Evolutionary conservation across 257 asterid genomes (phyloP).

Genomic region (Thymus quinquecostatus): DNA sequence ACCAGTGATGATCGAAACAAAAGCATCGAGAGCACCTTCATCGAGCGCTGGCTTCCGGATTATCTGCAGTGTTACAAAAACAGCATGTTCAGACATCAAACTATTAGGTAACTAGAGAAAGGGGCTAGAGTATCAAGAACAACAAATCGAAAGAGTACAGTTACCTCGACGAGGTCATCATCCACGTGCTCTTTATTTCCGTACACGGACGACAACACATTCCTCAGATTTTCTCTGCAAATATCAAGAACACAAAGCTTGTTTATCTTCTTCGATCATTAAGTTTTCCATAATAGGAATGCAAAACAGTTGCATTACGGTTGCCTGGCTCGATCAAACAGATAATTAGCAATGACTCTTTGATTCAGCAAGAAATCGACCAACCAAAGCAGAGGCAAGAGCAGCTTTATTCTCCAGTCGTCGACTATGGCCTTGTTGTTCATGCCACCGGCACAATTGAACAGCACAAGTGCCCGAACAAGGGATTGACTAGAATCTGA

Average conservation of each 20-base stretch:
- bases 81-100: background rate
- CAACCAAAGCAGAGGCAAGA: conserved; percentile 76
- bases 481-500: conserved; percentile 57
- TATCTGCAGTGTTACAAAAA: conserved; percentile 49
- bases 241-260: conserved; percentile 24
- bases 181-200: conserved; percentile 84
- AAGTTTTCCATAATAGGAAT: background rate
- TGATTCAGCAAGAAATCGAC: conserved; percentile 82
- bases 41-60: conserved; percentile 74
- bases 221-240: conserved; percentile 68
- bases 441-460: conserved; percentile 96
- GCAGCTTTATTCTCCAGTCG: conserved; percentile 92
- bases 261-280: background rate
- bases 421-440: conserved; percentile 97
- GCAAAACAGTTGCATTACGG: conserved; percentile 43
- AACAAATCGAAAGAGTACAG: background rate
- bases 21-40: conserved; percentile 97
- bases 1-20: conserved; percentile 89
- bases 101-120: background rate
- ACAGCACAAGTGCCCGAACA: conserved; percentile 78
- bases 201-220: conserved; percentile 64
- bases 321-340: conserved; percentile 66
- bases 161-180: conserved; percentile 86
- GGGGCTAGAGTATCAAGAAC: too few relatives aligned
- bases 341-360: conserved; percentile 59